phyloP scores from a whole-genome alignment of 139 green algal genomes.

The Diplosphaera chodatii region DNA sequence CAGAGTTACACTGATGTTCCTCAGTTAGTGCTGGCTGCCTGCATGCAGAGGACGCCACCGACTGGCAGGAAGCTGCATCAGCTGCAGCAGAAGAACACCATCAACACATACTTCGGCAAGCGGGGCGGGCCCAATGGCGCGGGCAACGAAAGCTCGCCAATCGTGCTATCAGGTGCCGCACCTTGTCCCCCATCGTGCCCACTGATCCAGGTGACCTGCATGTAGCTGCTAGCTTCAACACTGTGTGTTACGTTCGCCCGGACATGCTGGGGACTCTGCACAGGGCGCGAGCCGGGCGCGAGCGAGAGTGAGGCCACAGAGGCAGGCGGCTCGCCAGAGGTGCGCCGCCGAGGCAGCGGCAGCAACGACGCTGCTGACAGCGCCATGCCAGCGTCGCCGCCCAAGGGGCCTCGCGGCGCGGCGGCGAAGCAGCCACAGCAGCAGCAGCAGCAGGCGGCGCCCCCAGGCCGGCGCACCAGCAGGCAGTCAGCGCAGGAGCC shows the following conservation, averaged over 20 bases:
- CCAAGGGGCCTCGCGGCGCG: too few species aligned
- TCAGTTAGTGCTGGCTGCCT: too few species aligned
- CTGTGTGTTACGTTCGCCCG: not conserved
- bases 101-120: conserved; percentile 13
- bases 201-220: too few species aligned
- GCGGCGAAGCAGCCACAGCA: not conserved
- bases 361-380: not conserved
- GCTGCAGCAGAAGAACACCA: conserved; percentile 5
- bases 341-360: too few species aligned
- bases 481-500: not conserved
- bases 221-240: too few species aligned
- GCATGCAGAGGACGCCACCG: not conserved
- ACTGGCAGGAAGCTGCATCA: conserved; percentile 3
- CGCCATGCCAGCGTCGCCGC: not conserved
- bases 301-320: not conserved
- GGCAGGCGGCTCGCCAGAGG: too few species aligned
- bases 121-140: not conserved
- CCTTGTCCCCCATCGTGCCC: not conserved
- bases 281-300: not conserved
- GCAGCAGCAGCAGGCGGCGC: too few species aligned
- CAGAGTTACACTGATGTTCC: too few species aligned
- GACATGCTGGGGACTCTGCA: too few species aligned
- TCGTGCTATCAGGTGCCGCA: not conserved
- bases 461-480: not conserved
- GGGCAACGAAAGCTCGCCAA: not conserved